phyloP scores from a whole-genome alignment of 306 rosid genomes.

The Quercus cerris region DNA sequence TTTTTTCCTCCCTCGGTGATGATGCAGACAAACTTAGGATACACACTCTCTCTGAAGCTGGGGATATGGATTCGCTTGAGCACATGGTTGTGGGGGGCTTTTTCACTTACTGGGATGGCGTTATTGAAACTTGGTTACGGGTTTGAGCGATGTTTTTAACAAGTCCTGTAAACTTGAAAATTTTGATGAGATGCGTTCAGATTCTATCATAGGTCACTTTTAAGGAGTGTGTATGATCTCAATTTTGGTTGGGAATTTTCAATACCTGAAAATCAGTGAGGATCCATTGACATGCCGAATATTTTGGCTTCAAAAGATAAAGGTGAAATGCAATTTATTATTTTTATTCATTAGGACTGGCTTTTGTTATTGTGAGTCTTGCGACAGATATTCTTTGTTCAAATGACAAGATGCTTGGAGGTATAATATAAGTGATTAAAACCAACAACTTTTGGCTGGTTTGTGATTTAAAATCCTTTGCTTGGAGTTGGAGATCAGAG shows the following conservation, averaged over 20 bases:
- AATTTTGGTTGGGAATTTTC: neutral
- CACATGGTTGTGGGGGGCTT: conserved; percentile 46
- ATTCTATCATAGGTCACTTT: neutral
- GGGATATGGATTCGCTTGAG: conserved; percentile 73
- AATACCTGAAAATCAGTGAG: neutral
- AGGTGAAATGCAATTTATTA: neutral
- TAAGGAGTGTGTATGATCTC: neutral
- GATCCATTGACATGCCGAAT: neutral
- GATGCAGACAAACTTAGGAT: conserved; percentile 77
- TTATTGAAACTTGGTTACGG: neutral
- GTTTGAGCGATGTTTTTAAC: neutral
- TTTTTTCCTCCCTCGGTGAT: conserved; percentile 48
- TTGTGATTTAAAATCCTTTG: neutral
- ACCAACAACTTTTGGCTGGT: neutral
- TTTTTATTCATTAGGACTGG: neutral
- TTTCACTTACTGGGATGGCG: neutral
- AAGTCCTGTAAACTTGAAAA: conserved; percentile 5
- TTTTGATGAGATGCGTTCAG: conserved; percentile 5
- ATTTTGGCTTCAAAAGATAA: neutral
- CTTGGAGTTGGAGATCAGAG: neutral
- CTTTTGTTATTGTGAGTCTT: neutral
- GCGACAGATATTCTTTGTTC: neutral
- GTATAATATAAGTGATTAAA: neutral
- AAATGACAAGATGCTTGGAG: neutral
- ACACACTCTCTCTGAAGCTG: conserved; percentile 74